A percentile compares a stretch with the other conserved stretches of the same genome.
Evolutionary conservation across 2,329 filamentous ascomycete species (phyloP).

Genomic region (Aspergillus aculeatinus): DNA sequence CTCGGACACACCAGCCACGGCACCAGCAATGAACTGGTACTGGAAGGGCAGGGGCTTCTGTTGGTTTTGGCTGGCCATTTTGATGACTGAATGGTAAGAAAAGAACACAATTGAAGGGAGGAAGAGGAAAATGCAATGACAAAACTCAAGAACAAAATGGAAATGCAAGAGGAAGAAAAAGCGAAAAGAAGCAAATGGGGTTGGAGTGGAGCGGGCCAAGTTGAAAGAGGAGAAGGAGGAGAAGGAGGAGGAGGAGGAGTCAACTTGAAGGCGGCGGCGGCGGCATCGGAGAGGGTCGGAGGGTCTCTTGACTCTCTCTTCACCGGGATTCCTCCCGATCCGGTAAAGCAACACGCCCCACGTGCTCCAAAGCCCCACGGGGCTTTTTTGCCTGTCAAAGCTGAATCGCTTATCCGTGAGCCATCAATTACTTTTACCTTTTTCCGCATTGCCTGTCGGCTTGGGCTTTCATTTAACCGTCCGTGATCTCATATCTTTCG

Average conservation of each 20-base stretch:
- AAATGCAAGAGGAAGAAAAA: conserved; percentile 5
- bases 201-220: too few species aligned
- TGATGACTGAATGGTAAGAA: conserved; percentile 28
- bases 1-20: conserved; percentile 96
- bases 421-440: neutral
- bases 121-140: neutral
- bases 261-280: neutral
- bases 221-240: neutral
- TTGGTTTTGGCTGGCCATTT: conserved; percentile 59
- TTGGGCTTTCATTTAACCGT: neutral
- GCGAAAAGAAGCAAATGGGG: neutral
- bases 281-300: conserved; percentile 13
- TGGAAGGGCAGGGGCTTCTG: conserved; percentile 81
- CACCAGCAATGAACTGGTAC: conserved; percentile 95
- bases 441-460: neutral
- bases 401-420: neutral
- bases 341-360: conserved; percentile 8
- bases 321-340: conserved; percentile 11
- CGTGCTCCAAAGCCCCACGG: conserved; percentile 6
- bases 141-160: too few species aligned
- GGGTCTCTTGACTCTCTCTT: neutral
- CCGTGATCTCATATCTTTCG: neutral
- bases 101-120: conserved; percentile 1
- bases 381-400: neutral
- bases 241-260: conserved; percentile 10